Conservation (phyloP, 331 rosid genomes). For the Malus hybrid region DNA sequence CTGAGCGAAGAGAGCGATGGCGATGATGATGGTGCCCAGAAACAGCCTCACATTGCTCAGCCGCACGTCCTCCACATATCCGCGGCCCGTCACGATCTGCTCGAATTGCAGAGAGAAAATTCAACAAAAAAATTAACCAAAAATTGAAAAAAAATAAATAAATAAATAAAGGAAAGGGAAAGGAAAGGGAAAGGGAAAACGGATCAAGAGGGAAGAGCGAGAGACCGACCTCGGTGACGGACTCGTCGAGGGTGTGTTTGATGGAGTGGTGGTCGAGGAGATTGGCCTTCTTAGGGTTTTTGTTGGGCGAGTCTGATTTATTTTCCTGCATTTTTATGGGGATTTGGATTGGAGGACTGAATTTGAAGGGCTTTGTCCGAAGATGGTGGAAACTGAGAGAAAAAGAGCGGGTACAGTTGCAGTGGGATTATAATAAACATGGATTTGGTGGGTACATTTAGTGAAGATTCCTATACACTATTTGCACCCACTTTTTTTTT, state of each 20-base stretch:
- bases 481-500: too few relatives aligned
- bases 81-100: constrained; percentile 68
- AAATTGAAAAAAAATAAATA: not conserved
- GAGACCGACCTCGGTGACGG: constrained; percentile 60
- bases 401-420: not conserved
- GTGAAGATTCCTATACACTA: too few relatives aligned
- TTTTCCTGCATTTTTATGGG: constrained; percentile 22
- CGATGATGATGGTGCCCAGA: constrained; percentile 58
- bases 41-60: constrained; percentile 65
- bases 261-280: constrained; percentile 82
- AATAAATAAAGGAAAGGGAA: not conserved
- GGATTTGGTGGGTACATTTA: not conserved
- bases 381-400: not conserved
- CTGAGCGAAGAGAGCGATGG: constrained; percentile 84
- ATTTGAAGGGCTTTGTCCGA: not conserved
- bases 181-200: not conserved
- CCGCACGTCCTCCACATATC: constrained; percentile 78
- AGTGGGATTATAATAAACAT: not conserved
- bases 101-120: not conserved
- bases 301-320: constrained; percentile 30
- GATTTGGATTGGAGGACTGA: constrained; percentile 1
- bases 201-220: not conserved
- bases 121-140: not conserved
- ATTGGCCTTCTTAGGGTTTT: constrained; percentile 71
- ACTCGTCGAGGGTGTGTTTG: constrained; percentile 79